A percentile compares a stretch with the other conserved stretches of the same genome.
phyloP scores from a whole-genome alignment of 2,329 filamentous ascomycete species.

The Didymella glomerata region DNA sequence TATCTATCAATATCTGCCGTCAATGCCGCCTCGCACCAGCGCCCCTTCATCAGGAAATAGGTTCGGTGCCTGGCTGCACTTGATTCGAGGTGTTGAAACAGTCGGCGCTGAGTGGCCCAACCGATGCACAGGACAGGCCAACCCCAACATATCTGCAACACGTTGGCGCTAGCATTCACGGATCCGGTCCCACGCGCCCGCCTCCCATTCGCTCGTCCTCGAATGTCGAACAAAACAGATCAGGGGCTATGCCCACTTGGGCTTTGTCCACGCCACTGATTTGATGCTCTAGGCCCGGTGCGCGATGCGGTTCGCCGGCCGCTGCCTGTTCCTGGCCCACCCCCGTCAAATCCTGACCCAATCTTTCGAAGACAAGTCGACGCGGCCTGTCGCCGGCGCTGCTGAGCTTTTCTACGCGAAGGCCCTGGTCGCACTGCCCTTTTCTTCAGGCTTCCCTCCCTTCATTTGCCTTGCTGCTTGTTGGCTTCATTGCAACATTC shows the following conservation, averaged over 20 bases:
- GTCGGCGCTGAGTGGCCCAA: constrained; percentile 29
- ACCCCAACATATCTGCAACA: constrained; percentile 39
- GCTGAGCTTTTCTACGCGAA: constrained; percentile 24
- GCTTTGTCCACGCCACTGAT: constrained; percentile 15
- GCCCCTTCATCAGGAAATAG: constrained; percentile 24
- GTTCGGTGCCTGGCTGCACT: constrained; percentile 19
- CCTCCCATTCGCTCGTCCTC: constrained; percentile 26
- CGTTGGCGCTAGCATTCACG: constrained; percentile 30
- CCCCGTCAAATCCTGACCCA: constrained; percentile 35
- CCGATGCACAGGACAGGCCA: constrained; percentile 25
- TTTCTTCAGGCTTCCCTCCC: constrained; percentile 38
- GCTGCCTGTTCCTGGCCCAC: constrained; percentile 30
- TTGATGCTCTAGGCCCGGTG: constrained; percentile 13
- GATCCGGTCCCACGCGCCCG: constrained; percentile 17
- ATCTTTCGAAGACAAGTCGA: constrained; percentile 40
- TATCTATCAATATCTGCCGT: constrained; percentile 13
- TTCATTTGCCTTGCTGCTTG: constrained; percentile 38
- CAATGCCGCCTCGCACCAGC: constrained; percentile 28
- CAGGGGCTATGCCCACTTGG: constrained; percentile 26
- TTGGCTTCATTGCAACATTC: constrained; percentile 38
- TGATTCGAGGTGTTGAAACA: constrained; percentile 34
- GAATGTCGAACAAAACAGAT: constrained; percentile 26
- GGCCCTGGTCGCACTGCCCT: constrained; percentile 27
- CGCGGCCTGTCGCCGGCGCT: constrained; percentile 30
- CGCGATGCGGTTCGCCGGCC: constrained; percentile 31